These are phyloP conservation scores for Dactylorhiza incarnata DNA, from an alignment of 106 monocot genomes.

Conservation along the genomic window DNA sequence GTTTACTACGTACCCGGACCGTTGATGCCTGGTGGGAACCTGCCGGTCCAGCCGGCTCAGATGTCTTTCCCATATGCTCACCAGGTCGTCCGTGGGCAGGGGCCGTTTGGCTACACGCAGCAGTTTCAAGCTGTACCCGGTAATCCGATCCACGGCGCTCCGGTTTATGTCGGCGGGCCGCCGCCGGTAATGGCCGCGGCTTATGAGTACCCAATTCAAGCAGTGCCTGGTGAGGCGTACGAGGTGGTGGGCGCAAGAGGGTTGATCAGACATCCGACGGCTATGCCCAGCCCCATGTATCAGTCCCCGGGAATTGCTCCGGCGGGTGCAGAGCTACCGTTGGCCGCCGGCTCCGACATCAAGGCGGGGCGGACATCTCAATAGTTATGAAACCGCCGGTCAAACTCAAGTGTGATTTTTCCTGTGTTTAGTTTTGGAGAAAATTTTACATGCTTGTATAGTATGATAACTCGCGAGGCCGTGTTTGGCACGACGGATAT, in stretches of 20 bases:
- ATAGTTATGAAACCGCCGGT: background rate
- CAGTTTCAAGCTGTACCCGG: background rate
- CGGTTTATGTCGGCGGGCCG: background rate
- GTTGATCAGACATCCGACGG: conserved; percentile 13
- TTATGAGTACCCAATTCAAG: conserved; percentile 1
- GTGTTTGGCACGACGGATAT: too few relatives aligned
- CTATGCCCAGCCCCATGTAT: conserved; percentile 3
- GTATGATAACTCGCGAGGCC: too few relatives aligned
- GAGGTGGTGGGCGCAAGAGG: conserved; percentile 7
- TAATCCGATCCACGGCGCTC: background rate
- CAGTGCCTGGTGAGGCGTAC: background rate
- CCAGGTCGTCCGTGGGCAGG: background rate
- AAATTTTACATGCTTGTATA: too few relatives aligned
- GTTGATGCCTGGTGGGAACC: conserved; percentile 7
- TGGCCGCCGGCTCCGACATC: background rate
- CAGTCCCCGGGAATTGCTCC: conserved; percentile 5
- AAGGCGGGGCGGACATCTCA: conserved; percentile 3
- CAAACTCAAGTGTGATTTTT: background rate
- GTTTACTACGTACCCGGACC: conserved; percentile 17
- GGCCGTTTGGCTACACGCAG: conserved; percentile 1
- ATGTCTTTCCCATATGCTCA: background rate
- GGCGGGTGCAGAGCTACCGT: background rate
- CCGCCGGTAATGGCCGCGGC: background rate
- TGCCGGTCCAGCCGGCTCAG: conserved; percentile 9
- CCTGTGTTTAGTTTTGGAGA: background rate